phyloP scores from a whole-genome alignment of 2,329 filamentous ascomycete genomes.

The Pseudocercospora cruenta region DNA sequence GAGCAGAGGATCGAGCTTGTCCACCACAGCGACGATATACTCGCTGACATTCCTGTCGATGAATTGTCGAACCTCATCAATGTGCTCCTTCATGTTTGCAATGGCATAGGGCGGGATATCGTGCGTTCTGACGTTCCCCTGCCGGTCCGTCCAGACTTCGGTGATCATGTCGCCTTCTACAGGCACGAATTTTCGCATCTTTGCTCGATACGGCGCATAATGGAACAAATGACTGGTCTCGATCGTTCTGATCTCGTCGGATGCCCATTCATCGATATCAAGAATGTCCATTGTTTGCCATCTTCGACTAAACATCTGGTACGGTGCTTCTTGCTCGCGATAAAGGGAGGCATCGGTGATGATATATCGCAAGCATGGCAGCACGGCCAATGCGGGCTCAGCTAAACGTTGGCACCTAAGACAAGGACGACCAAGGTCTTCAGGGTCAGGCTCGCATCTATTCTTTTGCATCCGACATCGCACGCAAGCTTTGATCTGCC shows the following conservation, averaged over 20 bases:
- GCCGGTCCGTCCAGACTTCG: not conserved
- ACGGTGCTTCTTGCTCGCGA: not conserved
- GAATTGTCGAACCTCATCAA: not conserved
- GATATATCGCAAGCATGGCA: not conserved
- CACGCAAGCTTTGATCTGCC: not conserved
- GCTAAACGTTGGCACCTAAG: not conserved
- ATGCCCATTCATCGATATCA: not conserved
- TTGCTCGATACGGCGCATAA: not conserved
- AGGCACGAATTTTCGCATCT: not conserved
- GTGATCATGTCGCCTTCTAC: not conserved
- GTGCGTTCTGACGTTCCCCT: not conserved
- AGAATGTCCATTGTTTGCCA: not conserved
- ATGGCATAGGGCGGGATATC: not conserved
- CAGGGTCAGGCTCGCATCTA: not conserved
- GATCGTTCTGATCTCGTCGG: not conserved
- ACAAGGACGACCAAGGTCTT: not conserved
- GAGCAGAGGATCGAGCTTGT: not conserved
- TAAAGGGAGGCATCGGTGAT: not conserved
- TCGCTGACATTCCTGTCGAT: not conserved
- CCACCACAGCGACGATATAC: not conserved
- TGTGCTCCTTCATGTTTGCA: not conserved
- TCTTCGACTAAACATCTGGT: not conserved
- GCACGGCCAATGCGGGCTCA: not conserved
- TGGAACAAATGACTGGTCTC: not conserved
- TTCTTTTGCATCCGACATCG: not conserved